phyloP scores from a whole-genome alignment of 768 basidiomycete genomes.

The Rhodosporidiobolus odoratus region DNA sequence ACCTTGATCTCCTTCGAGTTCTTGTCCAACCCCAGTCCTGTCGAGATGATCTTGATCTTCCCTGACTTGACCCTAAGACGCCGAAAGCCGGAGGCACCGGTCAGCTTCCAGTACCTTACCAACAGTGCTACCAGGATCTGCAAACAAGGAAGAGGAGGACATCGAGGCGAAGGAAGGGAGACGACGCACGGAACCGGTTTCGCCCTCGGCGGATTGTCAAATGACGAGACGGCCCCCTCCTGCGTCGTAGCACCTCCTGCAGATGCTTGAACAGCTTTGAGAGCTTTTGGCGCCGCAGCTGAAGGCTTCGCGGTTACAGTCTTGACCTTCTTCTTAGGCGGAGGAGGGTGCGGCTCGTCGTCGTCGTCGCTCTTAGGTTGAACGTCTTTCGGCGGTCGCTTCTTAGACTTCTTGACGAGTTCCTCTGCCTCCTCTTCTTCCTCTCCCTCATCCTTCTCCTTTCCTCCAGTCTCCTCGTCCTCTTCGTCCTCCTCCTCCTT shows the following conservation, averaged over 20 bases:
- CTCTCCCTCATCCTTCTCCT: background rate
- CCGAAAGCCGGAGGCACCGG: background rate
- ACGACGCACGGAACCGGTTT: slow-evolving; percentile 15
- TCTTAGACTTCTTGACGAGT: slow-evolving; percentile 9
- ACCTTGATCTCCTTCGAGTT: slow-evolving; percentile 60
- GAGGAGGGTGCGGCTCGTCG: background rate
- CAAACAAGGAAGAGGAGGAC: background rate
- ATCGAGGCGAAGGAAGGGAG: background rate
- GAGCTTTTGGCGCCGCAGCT: background rate
- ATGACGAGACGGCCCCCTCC: slow-evolving; percentile 24
- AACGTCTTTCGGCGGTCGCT: background rate
- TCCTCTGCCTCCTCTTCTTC: background rate
- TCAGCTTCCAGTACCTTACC: background rate
- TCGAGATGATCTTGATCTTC: slow-evolving; percentile 60
- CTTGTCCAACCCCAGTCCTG: slow-evolving; percentile 55
- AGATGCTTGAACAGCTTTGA: background rate
- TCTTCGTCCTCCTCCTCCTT: slow-evolving; percentile 28
- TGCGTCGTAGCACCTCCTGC: slow-evolving; percentile 11
- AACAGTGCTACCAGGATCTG: no score
- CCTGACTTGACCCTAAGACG: background rate
- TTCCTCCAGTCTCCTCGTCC: background rate
- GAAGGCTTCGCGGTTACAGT: background rate
- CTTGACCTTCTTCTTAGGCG: background rate
- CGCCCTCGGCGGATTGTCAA: slow-evolving; percentile 34
- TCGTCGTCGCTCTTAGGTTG: slow-evolving; percentile 4